Evolutionary conservation across 306 rosid genomes (phyloP).

Genomic region (Cicer arietinum): DNA sequence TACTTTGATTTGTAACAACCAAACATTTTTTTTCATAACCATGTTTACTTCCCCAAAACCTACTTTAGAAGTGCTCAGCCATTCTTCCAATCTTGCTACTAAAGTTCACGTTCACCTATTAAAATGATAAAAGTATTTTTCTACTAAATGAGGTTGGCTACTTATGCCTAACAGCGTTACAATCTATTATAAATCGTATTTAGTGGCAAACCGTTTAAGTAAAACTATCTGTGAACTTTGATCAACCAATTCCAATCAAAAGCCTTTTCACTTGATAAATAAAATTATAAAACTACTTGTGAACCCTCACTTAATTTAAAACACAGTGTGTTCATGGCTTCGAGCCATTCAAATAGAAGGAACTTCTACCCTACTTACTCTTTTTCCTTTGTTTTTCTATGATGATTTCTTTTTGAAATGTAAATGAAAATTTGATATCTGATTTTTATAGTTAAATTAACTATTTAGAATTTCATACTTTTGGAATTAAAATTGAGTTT

Average conservation of each 20-base stretch:
- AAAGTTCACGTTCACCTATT: too few relatives aligned
- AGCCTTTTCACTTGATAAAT: not conserved
- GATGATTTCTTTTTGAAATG: not conserved
- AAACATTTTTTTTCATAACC: not conserved
- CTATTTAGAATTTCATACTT: not conserved
- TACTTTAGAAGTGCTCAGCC: not conserved
- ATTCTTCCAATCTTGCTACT: not conserved
- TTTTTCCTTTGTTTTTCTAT: not conserved
- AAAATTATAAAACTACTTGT: not conserved
- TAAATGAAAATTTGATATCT: not conserved
- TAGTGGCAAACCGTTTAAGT: not conserved
- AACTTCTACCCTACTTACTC: not conserved
- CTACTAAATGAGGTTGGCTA: not conserved
- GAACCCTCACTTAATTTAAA: not conserved
- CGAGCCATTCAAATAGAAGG: not conserved
- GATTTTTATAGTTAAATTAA: not conserved
- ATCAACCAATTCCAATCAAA: not conserved
- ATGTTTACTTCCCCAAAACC: not conserved
- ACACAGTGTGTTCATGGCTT: not conserved
- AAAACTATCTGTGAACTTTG: not conserved
- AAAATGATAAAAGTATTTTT: not conserved
- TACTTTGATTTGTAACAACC: not conserved
- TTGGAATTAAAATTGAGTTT: not conserved
- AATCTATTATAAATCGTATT: not conserved
- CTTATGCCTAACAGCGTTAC: not conserved